Conservation (phyloP, 2,329 filamentous ascomycete species). For the Fusarium sarcochroum region DNA sequence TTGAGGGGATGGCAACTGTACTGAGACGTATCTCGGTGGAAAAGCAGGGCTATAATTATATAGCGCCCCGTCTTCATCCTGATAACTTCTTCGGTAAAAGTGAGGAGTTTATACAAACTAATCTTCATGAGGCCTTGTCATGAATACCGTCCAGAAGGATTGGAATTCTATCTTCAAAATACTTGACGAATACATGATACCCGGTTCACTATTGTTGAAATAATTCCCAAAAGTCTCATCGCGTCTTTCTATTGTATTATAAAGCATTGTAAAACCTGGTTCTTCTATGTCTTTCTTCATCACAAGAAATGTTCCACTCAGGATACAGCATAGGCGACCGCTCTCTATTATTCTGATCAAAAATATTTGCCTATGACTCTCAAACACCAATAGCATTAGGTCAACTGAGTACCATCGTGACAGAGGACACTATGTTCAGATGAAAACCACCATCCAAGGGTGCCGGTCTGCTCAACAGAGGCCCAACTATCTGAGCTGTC, state of each 20-base stretch:
- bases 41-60: too few relatives aligned
- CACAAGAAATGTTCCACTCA: too few relatives aligned
- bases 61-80: neutral
- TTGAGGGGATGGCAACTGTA: neutral
- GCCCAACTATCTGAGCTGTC: constrained; percentile 3
- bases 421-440: constrained; percentile 8
- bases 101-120: constrained; percentile 51
- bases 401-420: constrained; percentile 7
- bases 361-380: neutral
- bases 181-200: too few relatives aligned
- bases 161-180: too few relatives aligned
- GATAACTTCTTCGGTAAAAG: neutral
- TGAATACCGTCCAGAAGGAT: neutral
- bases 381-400: neutral
- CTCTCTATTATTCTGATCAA: neutral
- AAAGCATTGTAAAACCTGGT: too few relatives aligned
- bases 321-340: too few relatives aligned
- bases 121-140: neutral
- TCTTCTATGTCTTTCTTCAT: too few relatives aligned
- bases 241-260: too few relatives aligned
- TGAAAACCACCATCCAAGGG: constrained; percentile 20
- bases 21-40: too few relatives aligned
- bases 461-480: constrained; percentile 5
- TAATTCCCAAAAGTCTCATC: too few relatives aligned
- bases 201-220: too few relatives aligned